Base-by-base conservation (phyloP, 805 yeast genomes). In the Starmerella stigmatis region DNA sequence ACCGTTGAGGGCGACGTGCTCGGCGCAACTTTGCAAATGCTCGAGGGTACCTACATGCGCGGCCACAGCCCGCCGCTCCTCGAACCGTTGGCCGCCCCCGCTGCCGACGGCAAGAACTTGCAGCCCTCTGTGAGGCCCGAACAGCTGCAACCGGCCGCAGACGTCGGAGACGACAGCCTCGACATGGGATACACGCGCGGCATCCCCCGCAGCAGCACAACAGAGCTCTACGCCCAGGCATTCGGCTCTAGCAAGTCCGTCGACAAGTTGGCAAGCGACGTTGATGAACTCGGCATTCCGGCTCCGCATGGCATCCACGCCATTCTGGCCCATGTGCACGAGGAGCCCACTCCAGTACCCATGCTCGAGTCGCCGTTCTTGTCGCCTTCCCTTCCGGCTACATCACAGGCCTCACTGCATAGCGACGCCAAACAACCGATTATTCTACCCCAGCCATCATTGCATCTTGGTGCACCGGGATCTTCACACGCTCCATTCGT, bases 401-500 rank as follows among this genome's bases (percentile, higher is more conserved):
- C 38, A n/a, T 6, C 17, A 11, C 38, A 22, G 5, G 16, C 12
- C 2, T n/a, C 19, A 5, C 19, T n/a, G 4, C 12, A 21, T 7
- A 27, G n/a, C n/a, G n/a, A n/a, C 17, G 27, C 17, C 6, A 10
- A n/a, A n/a, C 17, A 34, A 22, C 22, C 40, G 30, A 23, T n/a
- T n/a, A 36, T 16, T 5, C 11, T 36, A 10, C 15, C 72, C 21
- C 41, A 40, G 22, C 50, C 44, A 1, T 36, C 45, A 10, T 32
- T 49, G 19, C 48, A 46, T 29, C 34, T 51, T 15, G 54, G 50
- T 6, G 43, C 50, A 2, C 53, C 53, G 2, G 47, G 45, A 3
- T 47, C 51, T 1, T 21, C 48, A 10, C 98, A 92, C 60, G 73
- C 82, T 8, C 86, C 96, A 2, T 89, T 92, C 59, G 72, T 88